Conservation (phyloP, 371 early-diverging fungal genomes). For the Rhizomucor miehei region DNA sequence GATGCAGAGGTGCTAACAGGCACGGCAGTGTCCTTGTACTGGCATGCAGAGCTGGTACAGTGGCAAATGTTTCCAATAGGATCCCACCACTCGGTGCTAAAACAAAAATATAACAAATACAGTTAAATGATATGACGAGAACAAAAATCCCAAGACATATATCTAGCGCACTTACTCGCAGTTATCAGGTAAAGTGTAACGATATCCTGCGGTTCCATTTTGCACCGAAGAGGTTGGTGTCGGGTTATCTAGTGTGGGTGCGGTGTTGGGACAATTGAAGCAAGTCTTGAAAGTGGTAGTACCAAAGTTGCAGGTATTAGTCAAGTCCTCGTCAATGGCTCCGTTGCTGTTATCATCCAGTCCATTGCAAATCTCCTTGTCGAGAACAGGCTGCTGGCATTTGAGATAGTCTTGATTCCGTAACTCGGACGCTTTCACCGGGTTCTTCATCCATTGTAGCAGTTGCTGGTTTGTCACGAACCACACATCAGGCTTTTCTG, state of each 20-base stretch:
- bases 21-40: slow-evolving; percentile 45
- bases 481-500: slow-evolving; percentile 55
- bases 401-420: slow-evolving; percentile 53
- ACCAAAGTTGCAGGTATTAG: slow-evolving; percentile 54
- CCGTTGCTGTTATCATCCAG: slow-evolving; percentile 57
- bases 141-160: no score
- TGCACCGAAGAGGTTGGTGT: slow-evolving; percentile 44
- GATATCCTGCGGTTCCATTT: slow-evolving; percentile 43
- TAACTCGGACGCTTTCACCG: slow-evolving; percentile 59
- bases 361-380: slow-evolving; percentile 73
- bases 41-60: slow-evolving; percentile 45
- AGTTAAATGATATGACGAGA: no score
- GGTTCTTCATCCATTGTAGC: slow-evolving; percentile 62
- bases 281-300: slow-evolving; percentile 58
- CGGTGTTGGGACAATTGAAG: slow-evolving; percentile 59
- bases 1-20: slow-evolving; percentile 6
- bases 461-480: slow-evolving; percentile 66
- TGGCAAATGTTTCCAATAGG: slow-evolving; percentile 56
- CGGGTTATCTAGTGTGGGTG: slow-evolving; percentile 53
- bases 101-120: no score
- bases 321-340: slow-evolving; percentile 38
- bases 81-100: slow-evolving; percentile 66
- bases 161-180: slow-evolving; percentile 72
- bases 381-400: slow-evolving; percentile 53
- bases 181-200: slow-evolving; percentile 50